Evolutionary conservation across 2,329 filamentous ascomycete genomes (phyloP), one percentile per base, ranked within the genome.

Genomic region (Botryosphaeria dothidea): DNA sequence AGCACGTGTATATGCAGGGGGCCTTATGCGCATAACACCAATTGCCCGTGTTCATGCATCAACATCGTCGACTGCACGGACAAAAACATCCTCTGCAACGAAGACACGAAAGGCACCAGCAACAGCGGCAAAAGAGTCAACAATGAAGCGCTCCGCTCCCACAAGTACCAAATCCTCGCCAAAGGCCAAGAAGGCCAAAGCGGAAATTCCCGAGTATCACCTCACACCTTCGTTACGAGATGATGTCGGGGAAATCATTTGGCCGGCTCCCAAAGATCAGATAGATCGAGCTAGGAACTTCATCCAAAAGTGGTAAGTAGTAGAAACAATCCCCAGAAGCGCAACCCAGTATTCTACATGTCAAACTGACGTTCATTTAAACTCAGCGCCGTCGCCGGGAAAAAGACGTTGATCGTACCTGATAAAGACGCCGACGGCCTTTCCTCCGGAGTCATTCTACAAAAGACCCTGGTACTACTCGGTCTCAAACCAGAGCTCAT

Each of bases 361-460:
- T 41, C 52, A 43, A 17, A 19, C 52, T 60, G 46, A 21, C 4
- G 41, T 27, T 58, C 11, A 60, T 11, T 23, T 11, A 13, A 19
- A 21, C 8, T n/a, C 67, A 88, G 87, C 73, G 86, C 82, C 19
- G 70, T 77, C 17, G 76, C 84, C 11, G 75, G 81, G 9, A 80
- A 85, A 64, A 79, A 77, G 38, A 85, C 84, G 1, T 74, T 90
- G 19, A 86, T 91, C 15, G 81, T 90, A 0, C 89, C 89, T 0
- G 88, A 91, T 71, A 90, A 90, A 70, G 88, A 90, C 69, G 87
- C 87, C 2, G 88, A 91, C 73, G 89, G 88, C 0, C 78, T 91
- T 3, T 84, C 84, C 2, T 86, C 88, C 2, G 89, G 88, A 0
- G 84, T 84, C 1, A 90, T 90, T 31, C 72, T 91, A 1, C 79